Evolutionary conservation across 805 yeast genomes (phyloP), one percentile per base, ranked within the genome.

Genomic region (Candida palmyrensis): DNA sequence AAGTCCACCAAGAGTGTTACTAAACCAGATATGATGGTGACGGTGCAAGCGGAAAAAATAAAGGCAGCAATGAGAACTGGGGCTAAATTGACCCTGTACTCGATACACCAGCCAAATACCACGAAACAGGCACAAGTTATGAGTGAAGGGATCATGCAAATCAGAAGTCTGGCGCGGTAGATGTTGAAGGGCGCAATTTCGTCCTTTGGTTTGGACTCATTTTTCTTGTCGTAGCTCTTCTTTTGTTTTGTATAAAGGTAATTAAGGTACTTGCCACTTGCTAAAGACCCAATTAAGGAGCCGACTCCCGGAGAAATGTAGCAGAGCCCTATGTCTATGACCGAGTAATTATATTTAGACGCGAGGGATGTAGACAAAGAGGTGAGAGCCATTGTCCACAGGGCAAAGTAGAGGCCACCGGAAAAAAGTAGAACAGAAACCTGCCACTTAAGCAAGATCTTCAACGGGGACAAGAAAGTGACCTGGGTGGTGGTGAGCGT

Each of bases 241-340:
- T 29, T 29, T 6, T 46, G 41, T 12, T 47, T 47, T 18, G 55
- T 57, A 47, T 77, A 81, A 30, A 58, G 49, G 50, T 55, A 55
- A 44, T 81, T 80, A 45, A 82, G 48, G 4, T 75, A 27, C 38
- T 64, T 58, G 1, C 95, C 94, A 4, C 77, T 55, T 0, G 49
- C 27, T 0, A 83, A 37, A 0, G 87, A 70, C 16, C 88, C 86
- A 0, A 63, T 25, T 10, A 82, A 48, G 1, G 82, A 70, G 7
- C 83, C 84, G 1, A 71, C 39, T 4, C 95, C 95, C 5, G 81
- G 73, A 2, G 90, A 79, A 21, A 85, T 58, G 45, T 75, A 86
- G 36, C 83, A 77, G 10, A 77, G 52, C 1, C 94, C 94, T 27
- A 82, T 68, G 20, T 73, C 63, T 17, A 73, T 57, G 1, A 76